Evolutionary conservation across 2,329 filamentous ascomycete genomes (phyloP).

Genomic region (Hypoxylon sp.): DNA sequence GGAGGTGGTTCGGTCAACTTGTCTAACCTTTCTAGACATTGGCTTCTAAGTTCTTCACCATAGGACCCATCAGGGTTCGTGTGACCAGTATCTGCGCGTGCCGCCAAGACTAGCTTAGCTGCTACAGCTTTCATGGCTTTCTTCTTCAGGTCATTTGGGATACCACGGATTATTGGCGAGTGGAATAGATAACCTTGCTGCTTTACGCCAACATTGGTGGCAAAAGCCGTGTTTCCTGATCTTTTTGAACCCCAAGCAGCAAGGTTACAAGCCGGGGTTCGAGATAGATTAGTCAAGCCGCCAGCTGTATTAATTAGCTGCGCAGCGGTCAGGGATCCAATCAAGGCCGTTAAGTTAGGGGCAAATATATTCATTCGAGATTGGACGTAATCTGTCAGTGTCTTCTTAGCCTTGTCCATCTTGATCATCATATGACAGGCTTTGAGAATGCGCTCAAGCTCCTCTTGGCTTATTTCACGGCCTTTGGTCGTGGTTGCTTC

Average conservation of each 20-base stretch:
- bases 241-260: conserved; percentile 92
- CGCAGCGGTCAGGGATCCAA: conserved; percentile 93
- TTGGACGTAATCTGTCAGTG: conserved; percentile 93
- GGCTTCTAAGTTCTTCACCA: conserved; percentile 84
- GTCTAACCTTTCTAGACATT: conserved; percentile 88
- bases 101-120: conserved; percentile 93
- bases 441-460: conserved; percentile 79
- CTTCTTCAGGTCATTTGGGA: conserved; percentile 88
- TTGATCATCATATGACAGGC: conserved; percentile 92
- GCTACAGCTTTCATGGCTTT: conserved; percentile 96
- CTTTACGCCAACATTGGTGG: conserved; percentile 90
- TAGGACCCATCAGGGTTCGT: conserved; percentile 84
- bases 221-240: conserved; percentile 78
- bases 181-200: conserved; percentile 96
- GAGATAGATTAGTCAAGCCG: conserved; percentile 88
- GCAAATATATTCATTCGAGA: conserved; percentile 97
- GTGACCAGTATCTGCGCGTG: conserved; percentile 89
- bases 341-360: conserved; percentile 90
- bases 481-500: conserved; percentile 94
- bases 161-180: conserved; percentile 87
- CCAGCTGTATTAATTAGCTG: conserved; percentile 97
- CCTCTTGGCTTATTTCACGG: conserved; percentile 79
- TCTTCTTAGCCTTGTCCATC: conserved; percentile 88
- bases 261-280: conserved; percentile 94
- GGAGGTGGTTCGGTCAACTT: conserved; percentile 93